These are phyloP conservation scores for Hypericum perforatum DNA, from an alignment of 345 rosid species.

Conservation along the genomic window DNA sequence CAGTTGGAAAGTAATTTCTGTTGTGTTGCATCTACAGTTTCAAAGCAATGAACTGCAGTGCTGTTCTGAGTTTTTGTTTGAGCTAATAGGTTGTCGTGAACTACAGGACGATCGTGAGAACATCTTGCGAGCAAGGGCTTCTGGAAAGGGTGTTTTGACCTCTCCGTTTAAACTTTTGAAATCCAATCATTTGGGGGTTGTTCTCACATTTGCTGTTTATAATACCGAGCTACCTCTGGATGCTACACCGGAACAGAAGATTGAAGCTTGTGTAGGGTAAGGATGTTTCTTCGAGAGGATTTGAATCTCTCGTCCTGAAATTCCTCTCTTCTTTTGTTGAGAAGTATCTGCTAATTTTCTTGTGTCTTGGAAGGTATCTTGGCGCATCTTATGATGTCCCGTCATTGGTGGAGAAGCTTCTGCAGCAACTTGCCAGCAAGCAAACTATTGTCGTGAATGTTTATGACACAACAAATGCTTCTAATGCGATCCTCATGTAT, in stretches of 20 bases:
- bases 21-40: too few relatives aligned
- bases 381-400: conserved; percentile 98
- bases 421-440: conserved; percentile 92
- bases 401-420: conserved; percentile 86
- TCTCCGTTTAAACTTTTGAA: conserved; percentile 92
- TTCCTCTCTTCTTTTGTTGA: neutral
- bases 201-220: conserved; percentile 89
- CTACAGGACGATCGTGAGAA: conserved; percentile 86
- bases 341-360: conserved; percentile 3
- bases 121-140: conserved; percentile 83
- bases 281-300: conserved; percentile 10
- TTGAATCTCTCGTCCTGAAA: conserved; percentile 7
- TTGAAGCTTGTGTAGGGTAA: conserved; percentile 78
- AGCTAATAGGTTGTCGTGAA: too few relatives aligned
- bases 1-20: conserved; percentile 1
- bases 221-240: conserved; percentile 45
- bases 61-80: too few relatives aligned
- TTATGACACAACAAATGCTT: conserved; percentile 70
- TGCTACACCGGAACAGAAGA: conserved; percentile 67
- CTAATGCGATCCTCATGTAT: conserved; percentile 66
- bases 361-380: conserved; percentile 49
- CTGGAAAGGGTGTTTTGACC: conserved; percentile 92
- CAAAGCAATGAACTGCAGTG: too few relatives aligned
- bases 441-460: conserved; percentile 81
- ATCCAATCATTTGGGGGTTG: conserved; percentile 86